Base-by-base conservation (phyloP, 495 filamentous ascomycete species). In the Apiosordaria backusii region DNA sequence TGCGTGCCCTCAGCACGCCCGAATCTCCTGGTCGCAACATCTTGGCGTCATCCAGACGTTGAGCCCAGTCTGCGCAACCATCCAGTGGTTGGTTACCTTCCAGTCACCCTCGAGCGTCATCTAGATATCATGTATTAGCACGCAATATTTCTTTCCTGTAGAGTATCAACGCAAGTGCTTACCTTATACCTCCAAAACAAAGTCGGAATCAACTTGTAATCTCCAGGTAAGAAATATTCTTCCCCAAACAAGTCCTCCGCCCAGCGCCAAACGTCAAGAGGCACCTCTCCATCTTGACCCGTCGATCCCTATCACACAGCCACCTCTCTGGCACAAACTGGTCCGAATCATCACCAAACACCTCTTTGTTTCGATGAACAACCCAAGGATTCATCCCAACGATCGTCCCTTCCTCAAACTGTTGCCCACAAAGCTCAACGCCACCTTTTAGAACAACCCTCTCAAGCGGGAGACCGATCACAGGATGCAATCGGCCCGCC, bases 251-350 rank as follows among this genome's bases (percentile, higher is more conserved):
- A 2, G 64, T 71, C 40, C 73, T 76, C 9, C 73, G 72, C 1
- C 79, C 81, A 60, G 70, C 70, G 0, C 78, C 78, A 66, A 75
- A 75, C 3, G 69, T 70, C 18, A 68, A 60, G 10, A 62, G 45
- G 19, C 70, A 67, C 26, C 72, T 74, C 61, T 80, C 74, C 79
- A 80, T 80, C 64, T 61, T 67, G 62, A 70, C 69, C 1, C 70
- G 60, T 29, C 66, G 67, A 54, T 80, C 77, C 19, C 69, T 67
- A 23, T 69, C 68, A 13, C 65, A 67, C 10, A 87, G 72, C 84
- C 84, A 88, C 26, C 86, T 77, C 60, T 84, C 84, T 0, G 86
- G 84, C 1, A 78, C 73, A 60, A 82, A 88, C 15, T 67, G 26
- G 61, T 80, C 70, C 2, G 76, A 75, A 63, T 85, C 80, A 0